These are phyloP conservation scores for Pythium dissotocum DNA, from an alignment of 352 stramenopile genomes.

Conservation along the genomic window DNA sequence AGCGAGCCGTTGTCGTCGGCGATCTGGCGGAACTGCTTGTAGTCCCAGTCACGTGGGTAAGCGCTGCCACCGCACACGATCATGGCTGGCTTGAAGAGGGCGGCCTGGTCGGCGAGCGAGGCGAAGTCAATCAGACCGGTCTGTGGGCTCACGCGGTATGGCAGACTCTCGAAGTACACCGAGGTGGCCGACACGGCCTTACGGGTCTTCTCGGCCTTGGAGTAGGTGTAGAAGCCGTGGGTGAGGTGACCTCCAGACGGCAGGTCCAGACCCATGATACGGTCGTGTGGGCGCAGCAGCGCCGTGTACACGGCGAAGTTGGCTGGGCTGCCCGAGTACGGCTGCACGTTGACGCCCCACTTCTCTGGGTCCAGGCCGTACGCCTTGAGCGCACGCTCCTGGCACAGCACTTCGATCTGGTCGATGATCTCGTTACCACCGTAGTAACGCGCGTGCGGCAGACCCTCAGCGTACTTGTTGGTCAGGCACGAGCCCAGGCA, in stretches of 20 bases:
- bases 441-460: constrained; percentile 96
- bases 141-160: constrained; percentile 94
- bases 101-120: constrained; percentile 92
- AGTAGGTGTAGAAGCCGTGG: constrained; percentile 98
- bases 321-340: constrained; percentile 96
- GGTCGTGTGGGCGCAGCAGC: constrained; percentile 96
- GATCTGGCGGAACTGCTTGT: constrained; percentile 96
- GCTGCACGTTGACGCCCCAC: constrained; percentile 98
- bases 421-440: constrained; percentile 99
- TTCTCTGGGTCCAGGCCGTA: constrained; percentile 96
- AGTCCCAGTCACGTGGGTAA: constrained; percentile 99
- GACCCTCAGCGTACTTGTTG: constrained; percentile 99
- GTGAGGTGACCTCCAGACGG: constrained; percentile 98
- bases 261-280: constrained; percentile 99
- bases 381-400: constrained; percentile 95
- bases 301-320: constrained; percentile 99
- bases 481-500: constrained; percentile 98
- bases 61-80: constrained; percentile 97
- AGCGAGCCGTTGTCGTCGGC: constrained; percentile 97
- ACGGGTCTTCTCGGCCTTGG: constrained; percentile 94
- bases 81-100: constrained; percentile 97
- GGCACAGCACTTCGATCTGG: constrained; percentile 97
- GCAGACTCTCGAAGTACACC: constrained; percentile 99
- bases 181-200: constrained; percentile 99
- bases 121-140: constrained; percentile 98